A percentile compares a stretch with the other conserved stretches of the same genome.
Conservation (phyloP, 345 rosid genomes). For the Syzygium oleosum region DNA sequence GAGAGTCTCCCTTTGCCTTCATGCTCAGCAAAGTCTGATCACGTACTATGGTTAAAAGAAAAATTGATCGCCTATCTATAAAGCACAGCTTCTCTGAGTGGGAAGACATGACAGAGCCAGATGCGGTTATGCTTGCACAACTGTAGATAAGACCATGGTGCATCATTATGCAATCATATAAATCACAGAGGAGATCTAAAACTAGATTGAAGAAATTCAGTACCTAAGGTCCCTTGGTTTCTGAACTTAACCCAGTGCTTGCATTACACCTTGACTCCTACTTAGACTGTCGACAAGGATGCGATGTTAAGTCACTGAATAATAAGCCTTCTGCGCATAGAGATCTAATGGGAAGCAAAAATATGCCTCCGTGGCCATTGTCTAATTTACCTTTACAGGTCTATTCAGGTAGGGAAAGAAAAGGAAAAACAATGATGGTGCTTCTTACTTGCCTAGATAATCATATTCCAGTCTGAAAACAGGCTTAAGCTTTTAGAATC, state of each 20-base stretch:
- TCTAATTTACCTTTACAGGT: background rate
- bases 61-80: background rate
- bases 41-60: background rate
- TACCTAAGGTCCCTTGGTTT: background rate
- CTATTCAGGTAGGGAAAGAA: background rate
- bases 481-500: background rate
- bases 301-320: background rate
- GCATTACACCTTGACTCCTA: background rate
- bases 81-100: background rate
- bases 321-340: background rate
- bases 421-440: background rate
- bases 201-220: background rate
- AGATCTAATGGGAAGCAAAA: background rate
- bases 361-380: background rate
- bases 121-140: background rate
- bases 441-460: background rate
- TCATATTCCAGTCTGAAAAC: background rate
- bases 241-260: background rate
- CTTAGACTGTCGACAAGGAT: background rate
- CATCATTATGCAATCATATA: background rate
- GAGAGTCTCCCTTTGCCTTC: background rate
- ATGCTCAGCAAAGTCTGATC: background rate
- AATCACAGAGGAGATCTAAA: background rate
- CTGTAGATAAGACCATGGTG: background rate
- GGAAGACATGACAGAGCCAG: background rate